phyloP scores from a whole-genome alignment of 345 rosid species.

The rapeseed (Brassica napus) region Da-Ae NC_063436.1:26079501-26080000 shows the following conservation, averaged over 20 bases:
- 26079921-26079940: not conserved
- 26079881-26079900: not conserved
- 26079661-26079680: not conserved
- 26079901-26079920: not conserved
- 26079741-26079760: not conserved
- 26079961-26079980: too few species aligned
- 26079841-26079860: not conserved
- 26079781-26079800: not conserved
- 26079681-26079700: not conserved
- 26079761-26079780: not conserved
- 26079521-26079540: too few species aligned
- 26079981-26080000: too few species aligned
- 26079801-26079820: not conserved
- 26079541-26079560: too few species aligned
- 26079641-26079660: not conserved
- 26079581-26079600: too few species aligned
- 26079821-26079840: not conserved
- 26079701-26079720: too few species aligned
- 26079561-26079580: too few species aligned
- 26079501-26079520: too few species aligned
- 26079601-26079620: too few species aligned
- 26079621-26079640: not conserved
- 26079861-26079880: not conserved
- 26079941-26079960: not conserved
- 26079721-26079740: not conserved